Conservation (phyloP, 345 rosid species). For the Eucalyptus brandiana region DNA sequence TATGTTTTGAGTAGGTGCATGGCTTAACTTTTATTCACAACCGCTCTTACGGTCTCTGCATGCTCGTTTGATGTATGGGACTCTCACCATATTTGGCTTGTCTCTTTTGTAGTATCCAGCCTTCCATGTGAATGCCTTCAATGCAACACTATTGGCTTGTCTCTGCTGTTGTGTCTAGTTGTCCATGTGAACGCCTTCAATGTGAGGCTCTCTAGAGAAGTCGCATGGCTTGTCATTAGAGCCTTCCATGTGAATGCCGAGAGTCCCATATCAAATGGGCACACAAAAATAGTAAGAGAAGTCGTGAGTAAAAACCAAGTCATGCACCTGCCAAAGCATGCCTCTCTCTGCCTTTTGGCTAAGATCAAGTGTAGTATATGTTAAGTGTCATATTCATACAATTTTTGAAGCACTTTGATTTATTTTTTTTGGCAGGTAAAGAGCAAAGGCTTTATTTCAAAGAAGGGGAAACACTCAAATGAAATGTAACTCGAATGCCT, state of each 20-base stretch:
- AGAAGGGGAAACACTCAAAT: no score
- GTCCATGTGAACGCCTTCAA: no score
- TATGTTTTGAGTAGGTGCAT: no score
- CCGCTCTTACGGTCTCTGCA: fast-evolving
- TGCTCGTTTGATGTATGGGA: not conserved
- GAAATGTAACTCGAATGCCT: no score
- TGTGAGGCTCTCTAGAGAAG: no score
- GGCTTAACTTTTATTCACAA: no score
- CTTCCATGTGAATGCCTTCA: not conserved
- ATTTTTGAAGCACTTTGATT: not conserved
- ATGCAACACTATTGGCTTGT: not conserved
- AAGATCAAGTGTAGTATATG: not conserved
- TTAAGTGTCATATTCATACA: not conserved
- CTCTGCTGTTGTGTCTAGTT: fast-evolving
- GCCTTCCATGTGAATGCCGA: no score
- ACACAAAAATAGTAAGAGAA: not conserved
- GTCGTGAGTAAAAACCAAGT: not conserved
- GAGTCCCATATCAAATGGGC: not conserved
- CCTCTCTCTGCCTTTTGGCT: fast-evolving
- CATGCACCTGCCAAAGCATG: not conserved
- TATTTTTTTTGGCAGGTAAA: no score
- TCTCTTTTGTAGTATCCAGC: not conserved
- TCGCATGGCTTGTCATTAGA: no score
- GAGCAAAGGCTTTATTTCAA: no score
- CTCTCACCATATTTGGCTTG: not conserved